Evolutionary conservation across 495 filamentous ascomycete genomes (phyloP).

Genomic region (Lasiosphaeria miniovina): DNA sequence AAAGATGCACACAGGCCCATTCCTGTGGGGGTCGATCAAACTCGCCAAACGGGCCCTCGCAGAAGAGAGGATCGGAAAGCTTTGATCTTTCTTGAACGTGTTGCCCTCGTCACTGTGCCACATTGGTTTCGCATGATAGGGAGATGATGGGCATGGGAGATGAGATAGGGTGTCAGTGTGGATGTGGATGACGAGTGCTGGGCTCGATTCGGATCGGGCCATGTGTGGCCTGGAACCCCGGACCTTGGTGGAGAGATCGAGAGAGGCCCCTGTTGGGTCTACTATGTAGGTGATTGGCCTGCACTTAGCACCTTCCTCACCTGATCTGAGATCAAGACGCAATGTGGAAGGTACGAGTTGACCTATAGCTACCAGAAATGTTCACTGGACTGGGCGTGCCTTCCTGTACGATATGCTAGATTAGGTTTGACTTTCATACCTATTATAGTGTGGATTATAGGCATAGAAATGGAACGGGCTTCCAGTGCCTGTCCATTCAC

Average conservation of each 20-base stretch:
- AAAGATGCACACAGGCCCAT: neutral
- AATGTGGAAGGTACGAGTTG: neutral
- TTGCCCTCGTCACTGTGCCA: neutral
- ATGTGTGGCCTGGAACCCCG: neutral
- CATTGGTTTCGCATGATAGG: neutral
- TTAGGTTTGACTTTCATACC: too few relatives aligned
- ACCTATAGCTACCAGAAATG: neutral
- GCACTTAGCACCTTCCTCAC: neutral
- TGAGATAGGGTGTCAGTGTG: too few relatives aligned
- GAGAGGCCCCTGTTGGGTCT: neutral
- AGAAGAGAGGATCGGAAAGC: neutral
- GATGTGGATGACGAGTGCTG: too few relatives aligned
- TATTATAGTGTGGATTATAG: too few relatives aligned
- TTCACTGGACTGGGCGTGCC: too few relatives aligned
- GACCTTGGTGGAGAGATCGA: neutral
- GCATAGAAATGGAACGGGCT: too few relatives aligned
- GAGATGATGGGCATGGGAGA: too few relatives aligned
- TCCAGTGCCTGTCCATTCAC: too few relatives aligned
- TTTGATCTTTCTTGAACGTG: neutral
- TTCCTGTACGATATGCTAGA: too few relatives aligned
- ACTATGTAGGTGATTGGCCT: neutral
- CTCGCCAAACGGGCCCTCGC: neutral
- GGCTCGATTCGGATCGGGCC: too few relatives aligned
- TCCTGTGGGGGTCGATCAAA: constrained; percentile 5
- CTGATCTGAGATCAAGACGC: neutral